Evolutionary conservation across 306 rosid species (phyloP).

Genomic region (Oxytropis ochrocephala): DNA sequence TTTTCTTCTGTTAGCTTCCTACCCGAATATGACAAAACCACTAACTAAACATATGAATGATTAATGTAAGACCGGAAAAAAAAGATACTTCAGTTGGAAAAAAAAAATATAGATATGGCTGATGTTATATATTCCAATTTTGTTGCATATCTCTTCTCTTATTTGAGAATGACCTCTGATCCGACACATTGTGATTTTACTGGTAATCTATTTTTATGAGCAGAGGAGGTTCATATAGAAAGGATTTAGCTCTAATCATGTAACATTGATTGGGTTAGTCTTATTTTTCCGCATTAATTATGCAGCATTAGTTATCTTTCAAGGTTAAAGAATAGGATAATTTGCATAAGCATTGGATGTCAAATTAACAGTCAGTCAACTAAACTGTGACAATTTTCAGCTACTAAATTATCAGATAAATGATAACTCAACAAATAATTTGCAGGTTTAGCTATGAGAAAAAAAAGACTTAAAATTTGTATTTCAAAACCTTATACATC

Average conservation of each 20-base stretch:
- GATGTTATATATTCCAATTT: background rate
- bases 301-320: background rate
- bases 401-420: background rate
- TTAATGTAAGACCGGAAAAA: background rate
- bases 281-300: too few species aligned
- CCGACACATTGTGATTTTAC: too few species aligned
- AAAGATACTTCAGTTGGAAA: background rate
- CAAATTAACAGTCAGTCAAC: background rate
- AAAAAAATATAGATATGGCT: background rate
- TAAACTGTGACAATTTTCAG: background rate
- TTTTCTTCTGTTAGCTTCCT: slow-evolving; percentile 8
- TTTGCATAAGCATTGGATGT: background rate
- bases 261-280: too few species aligned
- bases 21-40: background rate
- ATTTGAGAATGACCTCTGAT: too few species aligned
- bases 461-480: background rate
- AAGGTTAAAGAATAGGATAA: background rate
- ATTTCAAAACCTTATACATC: slow-evolving; percentile 5
- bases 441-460: background rate
- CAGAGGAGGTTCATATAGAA: too few species aligned
- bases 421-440: background rate
- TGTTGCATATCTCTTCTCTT: too few species aligned
- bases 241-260: too few species aligned
- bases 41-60: background rate
- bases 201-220: too few species aligned